Conservation (phyloP, 768 basidiomycete species). For the Boletus reticuloceps region DNA sequence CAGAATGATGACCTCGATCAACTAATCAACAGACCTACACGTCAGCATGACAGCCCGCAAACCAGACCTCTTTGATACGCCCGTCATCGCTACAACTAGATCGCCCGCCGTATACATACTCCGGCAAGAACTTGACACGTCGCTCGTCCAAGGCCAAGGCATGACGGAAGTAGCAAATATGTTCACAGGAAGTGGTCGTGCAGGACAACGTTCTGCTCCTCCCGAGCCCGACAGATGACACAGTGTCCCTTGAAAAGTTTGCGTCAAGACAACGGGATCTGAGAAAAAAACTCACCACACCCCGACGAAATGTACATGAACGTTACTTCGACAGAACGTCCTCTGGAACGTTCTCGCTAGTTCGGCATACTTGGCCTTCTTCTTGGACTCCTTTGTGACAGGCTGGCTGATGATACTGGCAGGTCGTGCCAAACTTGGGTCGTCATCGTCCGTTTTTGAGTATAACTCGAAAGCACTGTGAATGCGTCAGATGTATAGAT, state of each 20-base stretch:
- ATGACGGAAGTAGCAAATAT: conserved; percentile 44
- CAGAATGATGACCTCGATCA: not conserved
- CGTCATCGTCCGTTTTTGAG: conserved; percentile 23
- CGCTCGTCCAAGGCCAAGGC: conserved; percentile 47
- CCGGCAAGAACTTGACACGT: conserved; percentile 47
- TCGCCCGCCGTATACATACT: conserved; percentile 35
- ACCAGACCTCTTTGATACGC: conserved; percentile 42
- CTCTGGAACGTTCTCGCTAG: conserved; percentile 31
- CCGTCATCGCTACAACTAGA: conserved; percentile 11
- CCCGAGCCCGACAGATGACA: conserved; percentile 42
- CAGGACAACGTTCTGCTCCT: conserved; percentile 31
- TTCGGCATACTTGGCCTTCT: conserved; percentile 16
- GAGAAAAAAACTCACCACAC: conserved; percentile 34
- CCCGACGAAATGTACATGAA: conserved; percentile 44
- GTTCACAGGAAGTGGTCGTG: conserved; percentile 28
- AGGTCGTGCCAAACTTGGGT: conserved; percentile 7
- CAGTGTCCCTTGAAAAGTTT: conserved; percentile 39
- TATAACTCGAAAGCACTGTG: conserved; percentile 40
- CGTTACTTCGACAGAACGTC: conserved; percentile 34
- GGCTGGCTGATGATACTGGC: conserved; percentile 10
- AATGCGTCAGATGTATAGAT: not conserved
- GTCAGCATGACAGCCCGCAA: conserved; percentile 39
- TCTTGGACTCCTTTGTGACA: conserved; percentile 5
- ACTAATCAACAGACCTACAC: conserved; percentile 26
- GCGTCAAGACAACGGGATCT: not conserved